A percentile compares a stretch with the other conserved stretches of the same genome.
phyloP scores from a whole-genome alignment of 2,329 filamentous ascomycete genomes.

The Hymenoscyphus occultus region DNA sequence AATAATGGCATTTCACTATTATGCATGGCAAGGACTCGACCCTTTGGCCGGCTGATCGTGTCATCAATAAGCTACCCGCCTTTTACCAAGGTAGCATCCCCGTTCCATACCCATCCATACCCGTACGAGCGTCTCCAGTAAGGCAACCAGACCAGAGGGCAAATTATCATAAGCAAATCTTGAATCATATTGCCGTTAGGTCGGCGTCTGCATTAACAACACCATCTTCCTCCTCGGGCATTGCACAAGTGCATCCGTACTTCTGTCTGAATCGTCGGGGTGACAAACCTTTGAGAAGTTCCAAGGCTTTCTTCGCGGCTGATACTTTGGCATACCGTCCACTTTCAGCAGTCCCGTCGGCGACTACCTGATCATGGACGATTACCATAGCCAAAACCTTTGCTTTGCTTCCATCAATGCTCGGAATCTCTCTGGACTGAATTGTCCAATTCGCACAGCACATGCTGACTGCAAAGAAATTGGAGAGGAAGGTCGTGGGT shows the following conservation, averaged over 20 bases:
- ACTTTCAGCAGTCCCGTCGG: slow-evolving; percentile 58
- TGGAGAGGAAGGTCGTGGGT: slow-evolving; percentile 71
- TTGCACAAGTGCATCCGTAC: slow-evolving; percentile 63
- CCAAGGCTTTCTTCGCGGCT: slow-evolving; percentile 59
- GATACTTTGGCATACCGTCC: slow-evolving; percentile 70
- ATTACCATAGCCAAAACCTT: slow-evolving; percentile 70
- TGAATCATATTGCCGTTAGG: slow-evolving; percentile 18
- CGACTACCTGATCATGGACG: slow-evolving; percentile 69
- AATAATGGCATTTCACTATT: neutral
- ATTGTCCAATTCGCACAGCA: slow-evolving; percentile 59
- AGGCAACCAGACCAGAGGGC: neutral
- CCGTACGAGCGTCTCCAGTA: neutral
- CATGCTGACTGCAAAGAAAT: slow-evolving; percentile 61
- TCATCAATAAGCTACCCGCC: slow-evolving; percentile 5
- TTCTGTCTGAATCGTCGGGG: slow-evolving; percentile 56
- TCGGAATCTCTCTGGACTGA: slow-evolving; percentile 44
- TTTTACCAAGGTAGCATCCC: neutral
- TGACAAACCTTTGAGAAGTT: slow-evolving; percentile 43
- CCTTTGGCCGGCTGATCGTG: neutral
- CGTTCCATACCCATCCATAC: neutral
- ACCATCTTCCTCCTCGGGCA: slow-evolving; percentile 17
- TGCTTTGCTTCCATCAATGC: slow-evolving; percentile 39
- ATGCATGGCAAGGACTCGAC: neutral
- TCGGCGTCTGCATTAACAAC: slow-evolving; percentile 16
- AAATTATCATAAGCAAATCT: neutral